Percentiles rank a stretch among this genome's conserved stretches.
These are phyloP conservation scores for Macaranga tanarius DNA, from an alignment of 441 rosid genomes.

Conservation along the genomic window DNA sequence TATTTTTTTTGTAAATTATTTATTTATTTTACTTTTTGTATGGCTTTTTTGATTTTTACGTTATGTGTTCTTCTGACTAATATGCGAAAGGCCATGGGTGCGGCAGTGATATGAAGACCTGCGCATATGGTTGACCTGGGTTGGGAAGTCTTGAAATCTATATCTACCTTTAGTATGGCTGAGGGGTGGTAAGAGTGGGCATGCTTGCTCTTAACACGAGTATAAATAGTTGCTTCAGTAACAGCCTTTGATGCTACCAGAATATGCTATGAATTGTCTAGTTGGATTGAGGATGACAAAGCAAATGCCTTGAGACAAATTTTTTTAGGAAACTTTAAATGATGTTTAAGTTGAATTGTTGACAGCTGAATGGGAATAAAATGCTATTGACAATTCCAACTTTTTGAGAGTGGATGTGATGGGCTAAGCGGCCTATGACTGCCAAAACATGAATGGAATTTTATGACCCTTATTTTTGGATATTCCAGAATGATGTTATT, in stretches of 20 bases:
- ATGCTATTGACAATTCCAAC: not conserved
- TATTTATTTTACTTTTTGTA: not conserved
- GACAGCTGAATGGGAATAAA: not conserved
- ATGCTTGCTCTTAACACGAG: not conserved
- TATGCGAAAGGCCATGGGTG: no score
- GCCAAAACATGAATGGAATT: not conserved
- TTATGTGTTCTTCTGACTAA: not conserved
- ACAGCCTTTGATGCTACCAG: no score
- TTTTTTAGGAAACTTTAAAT: not conserved
- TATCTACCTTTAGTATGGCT: not conserved
- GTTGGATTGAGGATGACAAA: not conserved
- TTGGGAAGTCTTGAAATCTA: no score
- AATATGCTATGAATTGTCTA: not conserved
- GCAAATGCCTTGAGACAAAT: not conserved
- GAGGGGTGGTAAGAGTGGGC: not conserved
- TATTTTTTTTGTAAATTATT: not conserved
- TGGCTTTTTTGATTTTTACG: not conserved
- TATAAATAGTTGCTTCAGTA: not conserved
- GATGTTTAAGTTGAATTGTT: not conserved
- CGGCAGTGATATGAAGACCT: no score
- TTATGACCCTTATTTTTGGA: not conserved
- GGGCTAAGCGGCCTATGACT: not conserved
- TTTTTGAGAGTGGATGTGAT: not conserved
- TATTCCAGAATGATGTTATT: not conserved
- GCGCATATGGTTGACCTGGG: no score